These are phyloP conservation scores for Solanum neorickii DNA, from an alignment of 257 asterid species.

Conservation along the genomic window DNA sequence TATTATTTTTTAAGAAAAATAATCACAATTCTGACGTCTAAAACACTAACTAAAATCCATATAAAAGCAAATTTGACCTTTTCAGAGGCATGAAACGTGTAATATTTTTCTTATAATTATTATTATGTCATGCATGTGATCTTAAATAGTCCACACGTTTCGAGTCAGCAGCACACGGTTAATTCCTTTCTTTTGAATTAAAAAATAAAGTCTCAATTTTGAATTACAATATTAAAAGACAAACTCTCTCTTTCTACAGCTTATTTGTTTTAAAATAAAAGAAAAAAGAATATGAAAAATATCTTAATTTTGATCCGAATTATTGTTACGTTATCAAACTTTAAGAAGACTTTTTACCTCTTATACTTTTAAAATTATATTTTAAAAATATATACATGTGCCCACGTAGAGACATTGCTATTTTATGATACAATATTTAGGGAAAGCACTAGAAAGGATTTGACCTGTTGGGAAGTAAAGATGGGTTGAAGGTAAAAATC, in stretches of 20 bases:
- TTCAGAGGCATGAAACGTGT: not conserved
- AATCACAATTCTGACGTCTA: not conserved
- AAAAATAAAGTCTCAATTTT: not conserved
- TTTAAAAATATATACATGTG: no score
- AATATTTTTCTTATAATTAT: not conserved
- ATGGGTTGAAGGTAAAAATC: no score
- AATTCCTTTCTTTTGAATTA: not conserved
- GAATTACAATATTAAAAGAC: not conserved
- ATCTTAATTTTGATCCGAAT: rapidly evolving
- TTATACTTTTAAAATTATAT: no score
- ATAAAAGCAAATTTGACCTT: not conserved
- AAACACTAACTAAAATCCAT: no score
- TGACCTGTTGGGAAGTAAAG: no score
- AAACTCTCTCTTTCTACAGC: not conserved
- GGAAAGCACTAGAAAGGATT: no score
- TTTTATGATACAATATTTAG: no score
- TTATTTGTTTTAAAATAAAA: not conserved
- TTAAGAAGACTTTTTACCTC: rapidly evolving
- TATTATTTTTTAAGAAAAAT: no score
- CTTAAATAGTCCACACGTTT: not conserved
- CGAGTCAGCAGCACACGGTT: not conserved
- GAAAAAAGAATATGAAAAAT: no score
- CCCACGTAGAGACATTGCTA: no score
- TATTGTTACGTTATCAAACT: no score
- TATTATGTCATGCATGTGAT: not conserved